Conservation (phyloP, 768 basidiomycete species). For the Xerocomus potaroensis region DNA sequence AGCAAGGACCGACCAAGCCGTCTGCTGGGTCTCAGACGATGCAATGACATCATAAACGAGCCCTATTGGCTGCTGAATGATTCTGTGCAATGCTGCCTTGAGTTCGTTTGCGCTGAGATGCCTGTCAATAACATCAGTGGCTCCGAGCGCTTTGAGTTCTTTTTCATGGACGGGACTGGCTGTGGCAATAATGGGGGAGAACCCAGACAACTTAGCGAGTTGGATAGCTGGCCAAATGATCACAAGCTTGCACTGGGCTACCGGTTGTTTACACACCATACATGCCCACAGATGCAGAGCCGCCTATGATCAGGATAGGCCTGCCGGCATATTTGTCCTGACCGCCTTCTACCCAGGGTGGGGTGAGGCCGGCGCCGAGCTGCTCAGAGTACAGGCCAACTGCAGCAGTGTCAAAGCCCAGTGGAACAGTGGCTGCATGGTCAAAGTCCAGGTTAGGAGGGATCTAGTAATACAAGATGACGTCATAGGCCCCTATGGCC, state of each 20-base stretch:
- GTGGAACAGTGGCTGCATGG: constrained; percentile 43
- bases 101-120: constrained; percentile 13
- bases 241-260: constrained; percentile 1
- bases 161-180: constrained; percentile 30
- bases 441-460: constrained; percentile 42
- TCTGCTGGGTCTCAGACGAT: constrained; percentile 31
- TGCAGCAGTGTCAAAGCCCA: constrained; percentile 43
- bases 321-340: constrained; percentile 36
- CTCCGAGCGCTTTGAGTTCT: constrained; percentile 35
- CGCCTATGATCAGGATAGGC: constrained; percentile 47
- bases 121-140: constrained; percentile 38
- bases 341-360: constrained; percentile 33
- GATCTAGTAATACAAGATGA: constrained; percentile 30
- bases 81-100: constrained; percentile 20
- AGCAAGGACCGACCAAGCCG: constrained; percentile 31
- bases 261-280: constrained; percentile 30
- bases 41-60: constrained; percentile 33
- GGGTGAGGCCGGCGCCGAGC: constrained; percentile 37
- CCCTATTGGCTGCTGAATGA: constrained; percentile 18
- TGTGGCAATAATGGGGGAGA: constrained; percentile 39
- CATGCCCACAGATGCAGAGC: constrained; percentile 46
- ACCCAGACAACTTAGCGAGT: constrained; percentile 37
- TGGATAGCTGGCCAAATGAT: constrained; percentile 30
- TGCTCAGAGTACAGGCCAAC: constrained; percentile 41
- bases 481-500: background rate